These are phyloP conservation scores for Chaetomiaceae sp. DNA, from an alignment of 2,329 filamentous ascomycete species.

Conservation along the genomic window DNA sequence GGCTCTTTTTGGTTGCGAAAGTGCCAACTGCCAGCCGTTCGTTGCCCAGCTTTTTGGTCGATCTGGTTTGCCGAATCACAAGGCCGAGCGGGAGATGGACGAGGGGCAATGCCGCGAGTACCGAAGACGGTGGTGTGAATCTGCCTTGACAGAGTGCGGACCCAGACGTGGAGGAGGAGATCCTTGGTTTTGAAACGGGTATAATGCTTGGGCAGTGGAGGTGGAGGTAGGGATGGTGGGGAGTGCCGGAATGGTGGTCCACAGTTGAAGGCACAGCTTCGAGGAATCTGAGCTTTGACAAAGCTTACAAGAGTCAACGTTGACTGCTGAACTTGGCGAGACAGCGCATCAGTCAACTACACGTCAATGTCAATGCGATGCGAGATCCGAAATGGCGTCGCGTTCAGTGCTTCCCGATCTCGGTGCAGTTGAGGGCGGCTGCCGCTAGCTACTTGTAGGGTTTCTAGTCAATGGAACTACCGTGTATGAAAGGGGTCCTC, in stretches of 20 bases:
- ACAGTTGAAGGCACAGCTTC: neutral
- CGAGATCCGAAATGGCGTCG: neutral
- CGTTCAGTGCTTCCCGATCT: neutral
- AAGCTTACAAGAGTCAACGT: neutral
- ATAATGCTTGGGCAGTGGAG: neutral
- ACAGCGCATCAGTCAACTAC: neutral
- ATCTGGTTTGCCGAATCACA: too few relatives aligned
- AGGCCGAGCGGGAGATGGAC: too few relatives aligned
- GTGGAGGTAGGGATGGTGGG: too few relatives aligned
- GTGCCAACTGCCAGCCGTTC: too few relatives aligned
- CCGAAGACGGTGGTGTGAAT: neutral
- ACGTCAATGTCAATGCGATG: too few relatives aligned
- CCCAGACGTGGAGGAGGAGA: neutral
- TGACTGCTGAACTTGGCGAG: neutral
- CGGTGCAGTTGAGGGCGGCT: neutral
- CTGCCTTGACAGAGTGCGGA: neutral
- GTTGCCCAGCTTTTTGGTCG: too few relatives aligned
- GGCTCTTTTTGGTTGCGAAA: too few relatives aligned
- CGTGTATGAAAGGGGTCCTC: conserved; percentile 1
- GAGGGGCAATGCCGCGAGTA: neutral
- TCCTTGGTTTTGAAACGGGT: neutral
- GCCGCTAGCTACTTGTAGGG: neutral
- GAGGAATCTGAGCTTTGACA: neutral
- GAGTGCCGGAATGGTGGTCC: too few relatives aligned
- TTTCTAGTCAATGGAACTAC: neutral